Percentiles rank a stretch among this genome's conserved stretches.
phyloP scores from a whole-genome alignment of 108 stramenopile species.

The Mediolabrus comicus region DNA sequence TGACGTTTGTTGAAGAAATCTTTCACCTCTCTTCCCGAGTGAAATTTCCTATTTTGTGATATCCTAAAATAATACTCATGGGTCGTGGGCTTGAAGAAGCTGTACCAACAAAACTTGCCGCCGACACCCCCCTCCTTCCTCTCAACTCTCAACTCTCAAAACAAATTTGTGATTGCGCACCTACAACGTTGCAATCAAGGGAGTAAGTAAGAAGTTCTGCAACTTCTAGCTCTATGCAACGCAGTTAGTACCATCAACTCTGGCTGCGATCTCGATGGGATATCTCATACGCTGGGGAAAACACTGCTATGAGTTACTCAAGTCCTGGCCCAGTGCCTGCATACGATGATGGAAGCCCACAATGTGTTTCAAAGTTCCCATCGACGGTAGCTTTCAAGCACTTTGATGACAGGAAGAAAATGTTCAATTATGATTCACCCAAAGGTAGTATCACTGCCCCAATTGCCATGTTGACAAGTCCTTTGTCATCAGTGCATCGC shows the following conservation, averaged over 20 bases:
- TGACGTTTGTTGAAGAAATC: constrained; percentile 14
- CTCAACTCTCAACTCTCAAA: too few relatives aligned
- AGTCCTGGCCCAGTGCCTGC: not conserved
- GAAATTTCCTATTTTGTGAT: constrained; percentile 1
- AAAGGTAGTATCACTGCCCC: constrained; percentile 4
- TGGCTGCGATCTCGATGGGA: too few relatives aligned
- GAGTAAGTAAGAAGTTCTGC: too few relatives aligned
- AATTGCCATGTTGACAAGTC: not conserved
- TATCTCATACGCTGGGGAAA: too few relatives aligned
- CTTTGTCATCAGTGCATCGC: constrained; percentile 16
- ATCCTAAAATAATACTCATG: not conserved
- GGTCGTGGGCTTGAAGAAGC: too few relatives aligned
- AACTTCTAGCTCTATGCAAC: too few relatives aligned
- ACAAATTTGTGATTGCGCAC: constrained; percentile 1
- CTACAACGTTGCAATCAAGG: too few relatives aligned
- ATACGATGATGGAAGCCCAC: not conserved
- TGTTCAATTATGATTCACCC: not conserved
- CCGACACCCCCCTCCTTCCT: too few relatives aligned
- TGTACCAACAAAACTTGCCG: too few relatives aligned
- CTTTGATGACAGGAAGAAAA: not conserved
- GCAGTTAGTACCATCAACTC: too few relatives aligned
- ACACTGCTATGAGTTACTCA: not conserved
- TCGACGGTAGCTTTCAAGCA: not conserved
- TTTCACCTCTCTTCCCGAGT: not conserved
- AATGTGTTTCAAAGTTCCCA: not conserved